A percentile compares a stretch with the other conserved stretches of the same genome.
Evolutionary conservation across 1,139 yeast genomes (phyloP).

Genomic region (Geotrichum macrosporum): DNA sequence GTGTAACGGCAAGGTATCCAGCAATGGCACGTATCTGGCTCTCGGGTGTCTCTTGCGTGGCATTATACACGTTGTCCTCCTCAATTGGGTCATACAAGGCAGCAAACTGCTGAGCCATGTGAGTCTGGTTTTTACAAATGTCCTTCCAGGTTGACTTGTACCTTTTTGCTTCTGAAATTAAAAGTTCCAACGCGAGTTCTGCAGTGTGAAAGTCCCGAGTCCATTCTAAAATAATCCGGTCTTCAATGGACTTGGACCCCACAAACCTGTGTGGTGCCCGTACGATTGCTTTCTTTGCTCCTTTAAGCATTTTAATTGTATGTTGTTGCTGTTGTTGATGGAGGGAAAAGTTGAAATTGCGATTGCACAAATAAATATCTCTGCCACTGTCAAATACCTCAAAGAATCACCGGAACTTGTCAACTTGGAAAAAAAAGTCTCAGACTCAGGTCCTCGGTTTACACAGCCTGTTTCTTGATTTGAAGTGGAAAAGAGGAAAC

Average conservation of each 20-base stretch:
- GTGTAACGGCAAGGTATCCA: constrained; percentile 28
- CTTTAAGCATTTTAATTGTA: constrained; percentile 32
- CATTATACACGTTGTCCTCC: constrained; percentile 37
- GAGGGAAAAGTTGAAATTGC: no score
- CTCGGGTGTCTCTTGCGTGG: constrained; percentile 41
- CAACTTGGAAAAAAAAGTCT: no score
- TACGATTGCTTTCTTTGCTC: constrained; percentile 39
- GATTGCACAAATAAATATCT: no score
- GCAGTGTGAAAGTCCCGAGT: constrained; percentile 47
- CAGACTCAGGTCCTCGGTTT: no score
- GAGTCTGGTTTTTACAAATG: constrained; percentile 33
- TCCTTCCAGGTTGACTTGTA: constrained; percentile 43
- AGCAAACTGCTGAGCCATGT: constrained; percentile 4
- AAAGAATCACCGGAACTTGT: no score
- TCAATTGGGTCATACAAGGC: constrained; percentile 18
- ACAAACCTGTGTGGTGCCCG: constrained; percentile 39
- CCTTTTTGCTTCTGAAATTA: constrained; percentile 40
- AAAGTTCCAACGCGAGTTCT: constrained; percentile 44
- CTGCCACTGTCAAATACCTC: no score
- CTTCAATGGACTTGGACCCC: constrained; percentile 43
- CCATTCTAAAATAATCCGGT: constrained; percentile 48
- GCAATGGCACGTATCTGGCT: constrained; percentile 37
- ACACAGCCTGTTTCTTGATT: no score
- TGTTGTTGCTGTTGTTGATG: no score
- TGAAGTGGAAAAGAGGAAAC: no score